Evolutionary conservation across 2,329 filamentous ascomycete species (phyloP), one percentile per base, ranked within the genome.

Genomic region (Colletotrichum sp.): DNA sequence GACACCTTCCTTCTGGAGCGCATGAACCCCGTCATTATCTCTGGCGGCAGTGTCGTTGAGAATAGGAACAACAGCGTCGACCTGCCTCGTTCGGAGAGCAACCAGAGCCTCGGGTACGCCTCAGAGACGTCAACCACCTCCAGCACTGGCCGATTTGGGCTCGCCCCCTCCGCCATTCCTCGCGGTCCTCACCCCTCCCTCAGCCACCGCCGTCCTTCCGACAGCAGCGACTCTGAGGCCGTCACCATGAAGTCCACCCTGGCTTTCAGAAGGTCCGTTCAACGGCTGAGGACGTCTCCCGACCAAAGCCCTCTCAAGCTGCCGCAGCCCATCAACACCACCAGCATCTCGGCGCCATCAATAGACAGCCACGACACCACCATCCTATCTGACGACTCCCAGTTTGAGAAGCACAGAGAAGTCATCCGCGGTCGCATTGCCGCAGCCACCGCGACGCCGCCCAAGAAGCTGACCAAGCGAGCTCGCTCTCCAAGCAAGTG

Each of bases 21-120:
- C 15, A 90, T 93, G 83, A 92, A 91, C 69, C 92, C 92, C 2
- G 92, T 94, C 15, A 87, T 94, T 55, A 94, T 94, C 79, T 88
- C 91, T 13, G 92, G 92, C 9, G 92, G 92, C 32, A 90, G 89
- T 76, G 83, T 93, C 8, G 82, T 93, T 52, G 89, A 93, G 79
- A 93, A 93, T 79, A 85, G 87, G 52, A 93, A 93, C 78, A 80
- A 84, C 3, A 88, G 87, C 78, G 83, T 85, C 16, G 89, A 91
- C 15, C 78, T 91, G 32, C 82, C 79, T 65, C 85, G 88, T 21
- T 87, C 86, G 2, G 88, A 89, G 72, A 92, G 88, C 80, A 88
- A 86, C 71, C 88, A 87, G 66, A 91, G 88, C 76, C 77, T 87
- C 15, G 62, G 83, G 28, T 79, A 84, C 32, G 79, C 81, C n/a